Percentiles rank a stretch among this genome's conserved stretches.
These are phyloP conservation scores for Pyrenochaeta sp. DNA, from an alignment of 2,329 filamentous ascomycete species.

Conservation along the genomic window DNA sequence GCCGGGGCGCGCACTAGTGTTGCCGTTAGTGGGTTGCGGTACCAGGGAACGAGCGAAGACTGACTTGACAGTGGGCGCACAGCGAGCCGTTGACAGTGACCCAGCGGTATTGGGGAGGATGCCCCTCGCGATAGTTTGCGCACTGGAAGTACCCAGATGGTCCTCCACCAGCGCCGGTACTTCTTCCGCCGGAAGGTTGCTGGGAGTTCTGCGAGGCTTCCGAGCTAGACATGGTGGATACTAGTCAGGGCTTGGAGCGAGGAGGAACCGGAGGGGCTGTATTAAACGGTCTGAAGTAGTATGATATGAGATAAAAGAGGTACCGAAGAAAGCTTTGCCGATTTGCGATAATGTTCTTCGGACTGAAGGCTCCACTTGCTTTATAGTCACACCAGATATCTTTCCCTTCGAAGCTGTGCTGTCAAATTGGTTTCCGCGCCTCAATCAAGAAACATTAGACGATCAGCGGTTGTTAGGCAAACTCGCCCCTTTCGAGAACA, in stretches of 20 bases:
- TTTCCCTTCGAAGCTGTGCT: slow-evolving; percentile 13
- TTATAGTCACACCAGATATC: slow-evolving; percentile 26
- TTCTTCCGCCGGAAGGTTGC: slow-evolving; percentile 26
- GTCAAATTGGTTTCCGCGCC: slow-evolving; percentile 27
- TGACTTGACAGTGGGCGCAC: slow-evolving; percentile 36
- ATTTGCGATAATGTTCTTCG: slow-evolving; percentile 10
- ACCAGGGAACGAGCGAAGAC: slow-evolving; percentile 21
- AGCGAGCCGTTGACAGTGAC: slow-evolving; percentile 27
- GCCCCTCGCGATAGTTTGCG: slow-evolving; percentile 28
- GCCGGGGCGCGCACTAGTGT: slow-evolving; percentile 32
- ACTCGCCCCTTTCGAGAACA: slow-evolving; percentile 19
- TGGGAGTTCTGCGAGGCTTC: slow-evolving; percentile 16
- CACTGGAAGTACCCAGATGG: slow-evolving; percentile 27
- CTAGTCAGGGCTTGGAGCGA: background rate
- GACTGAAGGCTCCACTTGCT: slow-evolving; percentile 15
- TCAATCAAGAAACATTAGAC: slow-evolving; percentile 25
- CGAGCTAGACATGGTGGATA: slow-evolving; percentile 25
- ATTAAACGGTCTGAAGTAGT: background rate
- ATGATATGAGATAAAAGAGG: background rate
- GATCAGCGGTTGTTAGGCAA: slow-evolving; percentile 18
- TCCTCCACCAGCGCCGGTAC: slow-evolving; percentile 37
- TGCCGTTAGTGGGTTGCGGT: slow-evolving; percentile 23
- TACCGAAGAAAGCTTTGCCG: slow-evolving; percentile 3
- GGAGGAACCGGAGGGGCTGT: background rate
- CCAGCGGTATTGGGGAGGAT: slow-evolving; percentile 30